A percentile compares a stretch with the other conserved stretches of the same genome.
Evolutionary conservation across 768 basidiomycete species (phyloP).

Genomic region (Psilocybe tampanensis): DNA sequence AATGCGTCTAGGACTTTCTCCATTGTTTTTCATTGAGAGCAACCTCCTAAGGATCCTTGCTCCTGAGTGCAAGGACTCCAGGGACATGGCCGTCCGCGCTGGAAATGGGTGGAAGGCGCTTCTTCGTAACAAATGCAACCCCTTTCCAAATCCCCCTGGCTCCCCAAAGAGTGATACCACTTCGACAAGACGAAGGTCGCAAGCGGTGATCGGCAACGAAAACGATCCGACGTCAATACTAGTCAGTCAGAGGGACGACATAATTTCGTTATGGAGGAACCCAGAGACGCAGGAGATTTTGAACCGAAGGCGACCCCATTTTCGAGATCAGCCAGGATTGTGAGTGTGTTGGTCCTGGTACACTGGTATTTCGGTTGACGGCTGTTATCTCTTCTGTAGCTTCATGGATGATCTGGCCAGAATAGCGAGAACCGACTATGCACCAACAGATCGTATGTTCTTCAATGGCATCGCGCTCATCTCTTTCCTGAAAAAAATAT

Average conservation of each 20-base stretch:
- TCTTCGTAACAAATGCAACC: constrained; percentile 24
- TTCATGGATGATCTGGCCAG: constrained; percentile 73
- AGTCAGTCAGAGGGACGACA: constrained; percentile 57
- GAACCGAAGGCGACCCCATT: constrained; percentile 45
- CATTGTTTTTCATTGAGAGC: constrained; percentile 58
- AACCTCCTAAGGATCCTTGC: constrained; percentile 53
- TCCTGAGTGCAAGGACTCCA: constrained; percentile 40
- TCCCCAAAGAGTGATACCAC: constrained; percentile 7
- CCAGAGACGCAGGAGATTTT: constrained; percentile 53
- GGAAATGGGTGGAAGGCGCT: constrained; percentile 62
- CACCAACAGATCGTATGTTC: constrained; percentile 64
- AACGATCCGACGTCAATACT: constrained; percentile 56
- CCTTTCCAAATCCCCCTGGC: constrained; percentile 4
- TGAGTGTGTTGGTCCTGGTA: constrained; percentile 36
- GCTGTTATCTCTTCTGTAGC: constrained; percentile 33
- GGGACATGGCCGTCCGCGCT: constrained; percentile 53
- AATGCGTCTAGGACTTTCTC: constrained; percentile 37
- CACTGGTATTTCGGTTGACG: not conserved
- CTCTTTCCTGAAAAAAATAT: not conserved
- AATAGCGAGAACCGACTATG: constrained; percentile 55
- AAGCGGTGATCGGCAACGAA: constrained; percentile 25
- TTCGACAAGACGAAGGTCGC: constrained; percentile 17
- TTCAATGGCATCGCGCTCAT: not conserved
- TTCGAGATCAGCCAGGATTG: constrained; percentile 73
- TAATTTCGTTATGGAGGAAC: constrained; percentile 65